Evolutionary conservation across 2,329 filamentous ascomycete species (phyloP).

Genomic region (Paramyrothecium sp.): DNA sequence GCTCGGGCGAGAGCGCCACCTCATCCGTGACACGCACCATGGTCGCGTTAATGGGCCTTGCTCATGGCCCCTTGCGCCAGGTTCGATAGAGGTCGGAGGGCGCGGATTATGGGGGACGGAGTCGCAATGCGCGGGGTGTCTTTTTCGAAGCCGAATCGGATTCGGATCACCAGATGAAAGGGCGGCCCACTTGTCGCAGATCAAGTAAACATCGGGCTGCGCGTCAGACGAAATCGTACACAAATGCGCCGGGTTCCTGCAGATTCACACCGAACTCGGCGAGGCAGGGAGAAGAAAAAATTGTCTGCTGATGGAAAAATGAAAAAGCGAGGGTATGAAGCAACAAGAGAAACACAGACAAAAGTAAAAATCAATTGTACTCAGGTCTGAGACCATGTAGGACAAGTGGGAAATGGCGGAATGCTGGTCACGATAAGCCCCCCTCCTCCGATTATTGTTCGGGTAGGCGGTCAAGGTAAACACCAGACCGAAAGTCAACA

Average conservation of each 20-base stretch:
- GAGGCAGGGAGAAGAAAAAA: neutral
- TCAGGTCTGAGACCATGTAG: neutral
- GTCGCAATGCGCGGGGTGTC: neutral
- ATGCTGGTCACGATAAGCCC: neutral
- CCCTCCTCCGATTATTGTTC: neutral
- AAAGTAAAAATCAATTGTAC: neutral
- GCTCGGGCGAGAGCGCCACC: conserved; percentile 75
- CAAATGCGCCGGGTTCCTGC: neutral
- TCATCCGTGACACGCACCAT: conserved; percentile 85
- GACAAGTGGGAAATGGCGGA: neutral
- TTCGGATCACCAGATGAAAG: neutral
- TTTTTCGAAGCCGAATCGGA: neutral
- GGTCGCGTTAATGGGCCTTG: conserved; percentile 32
- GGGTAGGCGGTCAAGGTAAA: conserved; percentile 1
- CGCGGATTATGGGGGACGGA: too few relatives aligned
- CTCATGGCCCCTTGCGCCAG: neutral
- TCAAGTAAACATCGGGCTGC: neutral
- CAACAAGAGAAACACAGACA: neutral
- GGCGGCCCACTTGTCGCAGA: neutral
- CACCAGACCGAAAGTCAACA: neutral
- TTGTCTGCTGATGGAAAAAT: neutral
- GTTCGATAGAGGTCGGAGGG: too few relatives aligned
- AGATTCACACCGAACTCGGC: neutral
- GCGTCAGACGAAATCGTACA: neutral
- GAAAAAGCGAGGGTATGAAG: neutral